A percentile compares a stretch with the other conserved stretches of the same genome.
These are phyloP conservation scores for Trypanosoma melophagium DNA, from an alignment of 208 protist species.

Conservation along the genomic window DNA sequence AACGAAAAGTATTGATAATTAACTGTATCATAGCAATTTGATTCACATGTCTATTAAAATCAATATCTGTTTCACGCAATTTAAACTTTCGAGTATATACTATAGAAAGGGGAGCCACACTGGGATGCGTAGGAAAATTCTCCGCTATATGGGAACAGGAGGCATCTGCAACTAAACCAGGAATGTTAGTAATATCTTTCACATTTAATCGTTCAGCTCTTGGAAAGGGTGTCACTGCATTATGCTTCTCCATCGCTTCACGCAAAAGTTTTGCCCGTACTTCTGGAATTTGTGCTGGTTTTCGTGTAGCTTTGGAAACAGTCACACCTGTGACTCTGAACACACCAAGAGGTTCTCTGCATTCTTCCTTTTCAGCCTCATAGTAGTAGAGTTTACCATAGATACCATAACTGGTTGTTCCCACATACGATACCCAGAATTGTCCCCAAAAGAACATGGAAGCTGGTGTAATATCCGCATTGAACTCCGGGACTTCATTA, in stretches of 20 bases:
- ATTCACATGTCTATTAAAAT: slow-evolving; percentile 81
- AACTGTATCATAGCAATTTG: slow-evolving; percentile 56
- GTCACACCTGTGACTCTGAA: slow-evolving; percentile 60
- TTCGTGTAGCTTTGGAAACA: slow-evolving; percentile 48
- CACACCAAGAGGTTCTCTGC: slow-evolving; percentile 35
- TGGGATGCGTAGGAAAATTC: slow-evolving; percentile 2
- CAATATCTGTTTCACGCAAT: slow-evolving; percentile 67
- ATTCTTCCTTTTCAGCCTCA: slow-evolving; percentile 31
- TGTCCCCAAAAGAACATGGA: slow-evolving; percentile 36
- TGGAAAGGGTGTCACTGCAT: neutral
- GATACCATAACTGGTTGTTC: slow-evolving; percentile 56
- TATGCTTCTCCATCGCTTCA: slow-evolving; percentile 11
- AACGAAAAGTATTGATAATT: slow-evolving; percentile 57
- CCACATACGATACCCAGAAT: slow-evolving; percentile 47
- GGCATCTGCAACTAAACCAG: slow-evolving; percentile 1
- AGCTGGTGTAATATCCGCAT: slow-evolving; percentile 35
- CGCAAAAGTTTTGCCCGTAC: slow-evolving; percentile 12
- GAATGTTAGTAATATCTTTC: neutral
- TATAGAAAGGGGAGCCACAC: slow-evolving; percentile 1
- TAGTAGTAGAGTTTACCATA: slow-evolving; percentile 48
- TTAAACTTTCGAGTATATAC: slow-evolving; percentile 29
- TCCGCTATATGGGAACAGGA: neutral
- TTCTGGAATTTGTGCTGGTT: slow-evolving; percentile 24
- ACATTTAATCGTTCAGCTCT: slow-evolving; percentile 12
- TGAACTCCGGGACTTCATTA: slow-evolving; percentile 28